These are phyloP conservation scores for Verticillium nonalfalfae DNA, from an alignment of 2,329 filamentous ascomycete genomes.

Conservation along the genomic window DNA sequence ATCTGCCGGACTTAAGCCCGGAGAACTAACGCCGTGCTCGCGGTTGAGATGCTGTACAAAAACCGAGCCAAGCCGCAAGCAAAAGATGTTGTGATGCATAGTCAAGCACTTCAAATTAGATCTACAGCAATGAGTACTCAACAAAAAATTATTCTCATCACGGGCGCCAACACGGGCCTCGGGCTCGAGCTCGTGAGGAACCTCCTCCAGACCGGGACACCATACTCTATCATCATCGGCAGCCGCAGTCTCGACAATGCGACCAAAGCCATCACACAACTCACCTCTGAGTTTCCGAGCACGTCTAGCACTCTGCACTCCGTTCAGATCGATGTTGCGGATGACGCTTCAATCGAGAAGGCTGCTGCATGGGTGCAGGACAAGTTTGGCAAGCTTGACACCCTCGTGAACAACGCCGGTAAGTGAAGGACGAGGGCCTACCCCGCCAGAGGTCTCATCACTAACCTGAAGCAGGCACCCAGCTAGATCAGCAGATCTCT, in stretches of 20 bases:
- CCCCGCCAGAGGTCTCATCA: not conserved
- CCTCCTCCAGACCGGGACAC: constrained; percentile 9
- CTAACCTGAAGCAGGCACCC: not conserved
- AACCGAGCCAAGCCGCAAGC: no score
- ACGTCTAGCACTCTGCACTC: not conserved
- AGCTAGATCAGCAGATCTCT: not conserved
- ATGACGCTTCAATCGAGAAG: constrained; percentile 10
- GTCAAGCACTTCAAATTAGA: not conserved
- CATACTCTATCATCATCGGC: constrained; percentile 19
- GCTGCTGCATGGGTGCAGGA: constrained; percentile 5
- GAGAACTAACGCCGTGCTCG: no score
- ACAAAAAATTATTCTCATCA: constrained; percentile 6
- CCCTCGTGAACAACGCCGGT: constrained; percentile 25
- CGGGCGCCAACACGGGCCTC: constrained; percentile 18
- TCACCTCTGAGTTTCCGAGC: not conserved
- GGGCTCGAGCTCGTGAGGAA: constrained; percentile 18
- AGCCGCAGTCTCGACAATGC: constrained; percentile 16
- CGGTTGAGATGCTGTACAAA: no score
- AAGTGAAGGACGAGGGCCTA: not conserved
- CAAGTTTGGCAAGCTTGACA: constrained; percentile 12
- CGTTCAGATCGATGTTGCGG: constrained; percentile 13
- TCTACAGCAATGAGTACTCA: no score
- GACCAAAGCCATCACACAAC: constrained; percentile 8
- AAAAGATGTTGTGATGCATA: not conserved
- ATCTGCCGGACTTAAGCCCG: no score